Conservation (phyloP, 768 basidiomycete genomes). For the Psilocybe azurescens region DNA sequence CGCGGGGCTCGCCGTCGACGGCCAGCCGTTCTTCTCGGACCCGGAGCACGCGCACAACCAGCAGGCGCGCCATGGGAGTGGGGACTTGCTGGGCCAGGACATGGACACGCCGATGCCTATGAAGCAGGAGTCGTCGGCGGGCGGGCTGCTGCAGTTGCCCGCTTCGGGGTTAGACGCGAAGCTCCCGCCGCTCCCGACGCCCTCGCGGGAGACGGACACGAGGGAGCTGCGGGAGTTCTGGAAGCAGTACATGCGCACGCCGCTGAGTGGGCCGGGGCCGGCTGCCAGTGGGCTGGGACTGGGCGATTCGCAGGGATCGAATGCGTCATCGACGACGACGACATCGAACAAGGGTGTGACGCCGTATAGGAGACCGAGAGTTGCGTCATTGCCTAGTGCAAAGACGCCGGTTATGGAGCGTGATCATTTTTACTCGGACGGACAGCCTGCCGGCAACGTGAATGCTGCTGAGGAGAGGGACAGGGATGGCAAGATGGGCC, state of each 20-base stretch:
- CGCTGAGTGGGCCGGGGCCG: conserved; percentile 38
- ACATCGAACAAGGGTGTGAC: neutral
- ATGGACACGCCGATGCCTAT: conserved; percentile 56
- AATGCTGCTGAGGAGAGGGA: conserved; percentile 21
- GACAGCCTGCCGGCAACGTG: neutral
- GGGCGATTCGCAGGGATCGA: neutral
- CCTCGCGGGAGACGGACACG: conserved; percentile 30
- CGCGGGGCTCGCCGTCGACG: conserved; percentile 62
- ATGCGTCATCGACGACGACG: neutral
- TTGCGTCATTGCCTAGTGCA: conserved; percentile 70
- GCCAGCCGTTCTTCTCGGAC: conserved; percentile 64
- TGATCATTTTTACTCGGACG: conserved; percentile 24
- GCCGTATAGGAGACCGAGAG: conserved; percentile 50
- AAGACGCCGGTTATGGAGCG: conserved; percentile 61
- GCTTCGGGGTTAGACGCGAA: neutral
- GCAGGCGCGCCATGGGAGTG: neutral
- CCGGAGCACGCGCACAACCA: conserved; percentile 24
- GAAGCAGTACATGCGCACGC: conserved; percentile 77
- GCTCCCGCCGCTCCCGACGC: conserved; percentile 25
- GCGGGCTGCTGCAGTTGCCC: conserved; percentile 13
- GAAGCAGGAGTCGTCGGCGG: conserved; percentile 22
- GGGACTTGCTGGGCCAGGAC: conserved; percentile 28
- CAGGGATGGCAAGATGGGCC: conserved; percentile 25
- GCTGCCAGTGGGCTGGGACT: neutral
- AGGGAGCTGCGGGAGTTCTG: conserved; percentile 72